phyloP scores from a whole-genome alignment of 2,329 filamentous ascomycete genomes.

The Fonsecaea pedrosoi region DNA sequence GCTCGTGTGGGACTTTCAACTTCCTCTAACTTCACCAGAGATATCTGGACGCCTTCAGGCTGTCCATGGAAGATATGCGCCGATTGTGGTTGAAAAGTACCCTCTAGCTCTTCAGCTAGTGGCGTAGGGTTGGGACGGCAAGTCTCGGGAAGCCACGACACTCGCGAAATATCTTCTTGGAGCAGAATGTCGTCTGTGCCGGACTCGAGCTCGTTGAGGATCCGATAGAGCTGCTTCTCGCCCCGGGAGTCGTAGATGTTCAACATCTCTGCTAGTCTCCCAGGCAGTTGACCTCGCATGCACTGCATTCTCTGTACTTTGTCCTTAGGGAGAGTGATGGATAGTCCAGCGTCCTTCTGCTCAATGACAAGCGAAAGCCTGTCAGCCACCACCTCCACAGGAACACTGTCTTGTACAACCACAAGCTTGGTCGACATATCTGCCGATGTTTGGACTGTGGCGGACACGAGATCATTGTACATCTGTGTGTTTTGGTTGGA shows the following conservation, averaged over 20 bases:
- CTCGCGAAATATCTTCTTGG: slow-evolving; percentile 29
- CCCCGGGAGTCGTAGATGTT: slow-evolving; percentile 24
- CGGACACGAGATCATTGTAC: slow-evolving; percentile 20
- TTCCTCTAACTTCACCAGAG: too few species aligned
- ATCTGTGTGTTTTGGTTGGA: slow-evolving; percentile 20
- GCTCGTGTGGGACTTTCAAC: too few species aligned
- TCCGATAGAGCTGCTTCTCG: slow-evolving; percentile 33
- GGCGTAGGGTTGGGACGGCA: slow-evolving; percentile 23
- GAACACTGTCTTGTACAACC: slow-evolving; percentile 18
- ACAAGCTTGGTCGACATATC: slow-evolving; percentile 26
- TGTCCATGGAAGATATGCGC: background rate
- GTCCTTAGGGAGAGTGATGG: slow-evolving; percentile 26
- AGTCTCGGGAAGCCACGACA: slow-evolving; percentile 30
- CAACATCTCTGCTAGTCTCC: slow-evolving; percentile 25
- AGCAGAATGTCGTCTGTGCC: slow-evolving; percentile 32
- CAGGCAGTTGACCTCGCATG: slow-evolving; percentile 28
- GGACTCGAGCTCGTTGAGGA: slow-evolving; percentile 29
- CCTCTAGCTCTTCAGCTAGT: slow-evolving; percentile 3
- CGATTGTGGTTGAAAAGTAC: background rate
- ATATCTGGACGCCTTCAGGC: too few species aligned
- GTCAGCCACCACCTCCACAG: slow-evolving; percentile 14
- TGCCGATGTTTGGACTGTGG: slow-evolving; percentile 22
- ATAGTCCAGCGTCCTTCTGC: slow-evolving; percentile 15
- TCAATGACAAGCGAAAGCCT: slow-evolving; percentile 23
- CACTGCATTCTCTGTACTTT: slow-evolving; percentile 15